Conservation (phyloP, 2,329 filamentous ascomycete species). For the Decorospora gaudefroyi region DNA sequence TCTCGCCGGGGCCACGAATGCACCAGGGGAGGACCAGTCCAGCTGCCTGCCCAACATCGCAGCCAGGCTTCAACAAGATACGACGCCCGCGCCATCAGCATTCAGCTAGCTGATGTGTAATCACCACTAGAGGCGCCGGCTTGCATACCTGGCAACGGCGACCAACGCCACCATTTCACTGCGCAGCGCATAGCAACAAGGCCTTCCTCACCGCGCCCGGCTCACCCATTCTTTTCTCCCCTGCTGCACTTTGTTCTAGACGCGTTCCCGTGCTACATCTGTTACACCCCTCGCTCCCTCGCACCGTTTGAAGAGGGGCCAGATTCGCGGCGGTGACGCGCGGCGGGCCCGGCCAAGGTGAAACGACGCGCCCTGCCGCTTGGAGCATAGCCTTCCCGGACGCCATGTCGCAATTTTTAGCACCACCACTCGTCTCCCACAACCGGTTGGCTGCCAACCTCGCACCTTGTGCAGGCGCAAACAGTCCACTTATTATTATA, state of each 20-base stretch:
- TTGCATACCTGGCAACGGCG: background rate
- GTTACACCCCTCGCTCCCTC: slow-evolving; percentile 1
- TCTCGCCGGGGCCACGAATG: slow-evolving; percentile 9
- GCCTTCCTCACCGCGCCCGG: background rate
- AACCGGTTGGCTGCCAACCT: slow-evolving; percentile 5
- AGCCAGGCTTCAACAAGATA: slow-evolving; percentile 5
- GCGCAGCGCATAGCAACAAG: background rate
- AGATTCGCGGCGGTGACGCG: slow-evolving; percentile 9
- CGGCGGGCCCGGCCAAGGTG: slow-evolving; percentile 27
- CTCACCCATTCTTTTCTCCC: too few relatives aligned
- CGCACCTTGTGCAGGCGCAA: background rate
- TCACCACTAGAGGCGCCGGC: background rate
- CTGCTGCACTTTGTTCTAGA: background rate
- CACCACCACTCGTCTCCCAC: slow-evolving; percentile 1
- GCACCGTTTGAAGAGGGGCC: slow-evolving; percentile 2
- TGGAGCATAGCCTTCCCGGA: slow-evolving; percentile 21
- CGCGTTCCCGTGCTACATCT: background rate
- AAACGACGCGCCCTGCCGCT: slow-evolving; percentile 15
- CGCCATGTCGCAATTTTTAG: slow-evolving; percentile 26
- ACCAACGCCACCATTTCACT: background rate
- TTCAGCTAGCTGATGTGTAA: background rate
- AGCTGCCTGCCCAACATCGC: slow-evolving; percentile 2
- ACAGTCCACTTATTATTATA: background rate
- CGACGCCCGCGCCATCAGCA: background rate
- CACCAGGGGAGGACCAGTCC: too few relatives aligned